phyloP scores from a whole-genome alignment of 208 protist genomes.

The Spongospora subterranea region DNA sequence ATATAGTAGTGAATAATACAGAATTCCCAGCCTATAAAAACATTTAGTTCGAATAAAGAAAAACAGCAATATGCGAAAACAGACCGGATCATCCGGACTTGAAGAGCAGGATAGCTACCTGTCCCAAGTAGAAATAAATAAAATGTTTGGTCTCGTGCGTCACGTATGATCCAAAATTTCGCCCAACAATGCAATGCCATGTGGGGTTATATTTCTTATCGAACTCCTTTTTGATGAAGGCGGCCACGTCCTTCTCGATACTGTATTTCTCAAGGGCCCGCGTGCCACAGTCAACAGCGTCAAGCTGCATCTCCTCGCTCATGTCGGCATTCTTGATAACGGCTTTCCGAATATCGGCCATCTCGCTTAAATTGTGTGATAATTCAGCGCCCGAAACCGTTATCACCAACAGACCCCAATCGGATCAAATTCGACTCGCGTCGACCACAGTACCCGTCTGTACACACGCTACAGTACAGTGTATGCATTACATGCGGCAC shows the following conservation, averaged over 20 bases:
- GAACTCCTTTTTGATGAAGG: conserved; percentile 99
- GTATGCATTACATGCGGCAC: no score
- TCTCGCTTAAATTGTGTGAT: background rate
- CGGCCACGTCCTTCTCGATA: conserved; percentile 99
- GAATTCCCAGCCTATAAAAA: background rate
- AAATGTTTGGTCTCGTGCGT: conserved; percentile 99
- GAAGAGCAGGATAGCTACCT: conserved; percentile 98
- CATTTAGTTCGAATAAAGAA: background rate
- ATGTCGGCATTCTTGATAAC: conserved; percentile 85
- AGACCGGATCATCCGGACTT: conserved; percentile 87
- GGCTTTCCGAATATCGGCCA: conserved; percentile 60
- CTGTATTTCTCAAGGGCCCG: conserved; percentile 97
- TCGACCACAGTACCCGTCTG: no score
- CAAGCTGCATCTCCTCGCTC: conserved; percentile 88
- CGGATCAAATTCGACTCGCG: no score
- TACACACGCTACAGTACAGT: no score
- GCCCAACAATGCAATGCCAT: conserved; percentile 99
- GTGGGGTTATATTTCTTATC: conserved; percentile 99
- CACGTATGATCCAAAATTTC: conserved; percentile 99
- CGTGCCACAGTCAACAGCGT: conserved; percentile 95
- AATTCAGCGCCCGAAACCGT: background rate
- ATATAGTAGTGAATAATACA: background rate
- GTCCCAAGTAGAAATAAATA: conserved; percentile 99
- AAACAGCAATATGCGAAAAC: background rate
- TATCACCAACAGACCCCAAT: background rate